Percentiles rank a stretch among this genome's conserved stretches.
Evolutionary conservation across 306 rosid genomes (phyloP).

Genomic region (Glycine tomentella): DNA sequence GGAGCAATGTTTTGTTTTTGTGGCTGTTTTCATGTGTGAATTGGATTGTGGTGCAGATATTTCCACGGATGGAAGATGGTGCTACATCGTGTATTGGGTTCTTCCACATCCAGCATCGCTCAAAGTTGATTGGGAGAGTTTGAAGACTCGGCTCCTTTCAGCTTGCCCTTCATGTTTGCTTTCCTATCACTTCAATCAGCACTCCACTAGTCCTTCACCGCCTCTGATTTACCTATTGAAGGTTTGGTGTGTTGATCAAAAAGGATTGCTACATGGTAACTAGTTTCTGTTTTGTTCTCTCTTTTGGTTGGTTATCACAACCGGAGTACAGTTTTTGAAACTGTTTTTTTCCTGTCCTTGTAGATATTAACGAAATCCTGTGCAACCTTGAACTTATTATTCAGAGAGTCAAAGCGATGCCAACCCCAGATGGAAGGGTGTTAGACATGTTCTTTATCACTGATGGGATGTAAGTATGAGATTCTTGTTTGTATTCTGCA

Average conservation of each 20-base stretch:
- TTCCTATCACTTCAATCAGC: constrained; percentile 55
- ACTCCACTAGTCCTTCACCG: constrained; percentile 52
- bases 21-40: background rate
- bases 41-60: constrained; percentile 60
- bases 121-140: constrained; percentile 75
- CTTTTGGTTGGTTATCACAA: constrained; percentile 1
- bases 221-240: constrained; percentile 67
- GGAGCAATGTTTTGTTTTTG: constrained; percentile 17
- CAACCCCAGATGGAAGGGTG: constrained; percentile 90
- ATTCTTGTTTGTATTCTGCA: constrained; percentile 36
- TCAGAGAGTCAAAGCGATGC: constrained; percentile 88
- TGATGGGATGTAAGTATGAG: constrained; percentile 72
- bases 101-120: constrained; percentile 56
- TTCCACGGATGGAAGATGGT: constrained; percentile 92
- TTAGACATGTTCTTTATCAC: constrained; percentile 84
- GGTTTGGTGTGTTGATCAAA: constrained; percentile 71
- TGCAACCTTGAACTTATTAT: constrained; percentile 80
- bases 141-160: constrained; percentile 66
- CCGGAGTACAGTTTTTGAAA: constrained; percentile 34
- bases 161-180: constrained; percentile 76
- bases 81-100: constrained; percentile 81
- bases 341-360: background rate
- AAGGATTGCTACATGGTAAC: constrained; percentile 80
- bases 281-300: background rate
- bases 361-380: constrained; percentile 79